Conservation (phyloP, 257 asterid species). For the Eucommia ulmoides region DNA sequence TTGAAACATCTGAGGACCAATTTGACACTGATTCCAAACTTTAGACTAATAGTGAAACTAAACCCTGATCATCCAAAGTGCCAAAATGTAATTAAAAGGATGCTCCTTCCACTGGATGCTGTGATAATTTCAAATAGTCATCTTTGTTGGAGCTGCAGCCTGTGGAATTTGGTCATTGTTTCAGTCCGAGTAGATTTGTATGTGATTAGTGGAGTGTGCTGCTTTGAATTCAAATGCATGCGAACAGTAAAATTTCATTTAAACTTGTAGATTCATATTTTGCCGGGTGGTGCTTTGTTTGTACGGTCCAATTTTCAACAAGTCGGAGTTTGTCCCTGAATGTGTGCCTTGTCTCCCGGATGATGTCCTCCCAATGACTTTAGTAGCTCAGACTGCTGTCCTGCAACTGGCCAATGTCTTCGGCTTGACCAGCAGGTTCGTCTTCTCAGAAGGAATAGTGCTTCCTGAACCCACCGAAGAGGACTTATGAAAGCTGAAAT, state of each 20-base stretch:
- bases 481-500: too few species aligned
- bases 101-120: too few species aligned
- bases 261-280: constrained; percentile 64
- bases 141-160: neutral
- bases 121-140: neutral
- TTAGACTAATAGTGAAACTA: too few species aligned
- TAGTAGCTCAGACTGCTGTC: constrained; percentile 43
- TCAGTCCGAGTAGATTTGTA: too few species aligned
- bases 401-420: constrained; percentile 48
- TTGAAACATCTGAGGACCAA: too few species aligned
- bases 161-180: too few species aligned
- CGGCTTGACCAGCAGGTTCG: constrained; percentile 48
- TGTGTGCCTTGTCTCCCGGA: constrained; percentile 79
- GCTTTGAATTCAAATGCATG: neutral
- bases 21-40: too few species aligned
- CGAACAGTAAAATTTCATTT: neutral
- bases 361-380: constrained; percentile 36
- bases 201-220: too few species aligned
- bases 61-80: too few species aligned
- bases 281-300: constrained; percentile 57
- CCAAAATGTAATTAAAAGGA: too few species aligned
- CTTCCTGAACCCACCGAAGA: constrained; percentile 6
- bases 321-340: constrained; percentile 57
- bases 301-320: constrained; percentile 36
- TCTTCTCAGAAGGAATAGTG: constrained; percentile 24